These are phyloP conservation scores for Spergularia marina DNA, from an alignment of 148 eudicot genomes.

Conservation along the genomic window DNA sequence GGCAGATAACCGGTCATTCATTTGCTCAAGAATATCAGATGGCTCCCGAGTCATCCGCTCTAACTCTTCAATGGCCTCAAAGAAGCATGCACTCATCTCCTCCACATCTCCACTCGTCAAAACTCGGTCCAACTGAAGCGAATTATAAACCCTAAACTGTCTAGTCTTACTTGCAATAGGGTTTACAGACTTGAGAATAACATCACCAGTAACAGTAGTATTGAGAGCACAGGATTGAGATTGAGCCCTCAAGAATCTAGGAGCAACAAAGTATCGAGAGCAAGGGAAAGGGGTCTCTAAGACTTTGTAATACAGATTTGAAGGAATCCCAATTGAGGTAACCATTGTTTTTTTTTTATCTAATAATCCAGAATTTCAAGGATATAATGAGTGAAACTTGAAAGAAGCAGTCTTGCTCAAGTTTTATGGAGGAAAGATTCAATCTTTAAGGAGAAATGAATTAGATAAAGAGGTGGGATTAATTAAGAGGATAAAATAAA, in stretches of 20 bases:
- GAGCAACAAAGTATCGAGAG: constrained; percentile 12
- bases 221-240: constrained; percentile 24
- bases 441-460: not conserved
- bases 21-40: constrained; percentile 75
- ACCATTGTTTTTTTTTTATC: constrained; percentile 15
- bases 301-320: constrained; percentile 13
- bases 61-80: constrained; percentile 86
- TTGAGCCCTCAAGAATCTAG: constrained; percentile 18
- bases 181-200: constrained; percentile 15
- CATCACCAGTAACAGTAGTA: no score
- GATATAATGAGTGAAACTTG: no score
- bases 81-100: constrained; percentile 81
- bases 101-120: constrained; percentile 64
- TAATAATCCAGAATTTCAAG: no score
- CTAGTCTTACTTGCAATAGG: constrained; percentile 34
- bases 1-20: constrained; percentile 68
- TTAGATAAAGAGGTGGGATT: not conserved
- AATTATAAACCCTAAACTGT: constrained; percentile 44
- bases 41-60: constrained; percentile 92
- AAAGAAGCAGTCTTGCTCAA: no score
- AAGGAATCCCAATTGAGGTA: constrained; percentile 28
- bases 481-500: not conserved
- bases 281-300: not conserved
- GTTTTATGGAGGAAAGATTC: not conserved
- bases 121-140: constrained; percentile 66